Base-by-base conservation (phyloP, 148 eudicot genomes). In the Agrostemma githago region DNA sequence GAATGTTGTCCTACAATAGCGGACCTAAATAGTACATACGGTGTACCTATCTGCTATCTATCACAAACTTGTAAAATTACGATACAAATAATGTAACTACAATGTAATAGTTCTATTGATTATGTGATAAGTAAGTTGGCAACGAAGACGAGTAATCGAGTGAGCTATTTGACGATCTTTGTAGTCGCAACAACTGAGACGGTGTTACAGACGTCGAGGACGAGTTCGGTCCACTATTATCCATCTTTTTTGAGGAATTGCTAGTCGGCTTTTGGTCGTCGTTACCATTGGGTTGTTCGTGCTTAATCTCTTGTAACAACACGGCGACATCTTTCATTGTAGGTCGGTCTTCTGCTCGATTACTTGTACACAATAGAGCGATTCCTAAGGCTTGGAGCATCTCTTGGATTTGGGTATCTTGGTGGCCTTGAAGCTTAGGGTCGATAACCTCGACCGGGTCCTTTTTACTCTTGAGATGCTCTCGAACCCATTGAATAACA, bases 271-370 rank as follows among this genome's bases (percentile, higher is more conserved):
- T 90, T 11, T 87, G 77, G 39, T 57, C 74, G 15, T 89, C 88
- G 38, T 79, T 84, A 2, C 84, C 82, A 57, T 62, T 75, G 7
- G 77, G 14, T 2, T 83, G 68, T 46, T 93, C 98, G 20, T 91
- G 93, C 8, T 81, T 72, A 17, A 93, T 85, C 78, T 86, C 98
- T 66, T 78, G 86, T 53, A 93, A 54, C 46, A 93, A 69, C 0
- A 85, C 97, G 17, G 86, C 97, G 0, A 93, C 97, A 39, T 93
- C 98, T 64, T 93, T 93, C 98, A 93, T 93, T 16, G 95, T 82
- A 5, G 98, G 98, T 1, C 98, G 90, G 64, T 93, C 98, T 17
- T 84, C 85, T 0, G 92, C 80, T 0, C 92, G 90, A 15, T 88
- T 85, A 71, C 97, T 91, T 0, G 95, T 89, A 84, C 98, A 93